These are phyloP conservation scores for Acer yangbiense DNA, from an alignment of 345 rosid genomes.

Conservation along the genomic window DNA sequence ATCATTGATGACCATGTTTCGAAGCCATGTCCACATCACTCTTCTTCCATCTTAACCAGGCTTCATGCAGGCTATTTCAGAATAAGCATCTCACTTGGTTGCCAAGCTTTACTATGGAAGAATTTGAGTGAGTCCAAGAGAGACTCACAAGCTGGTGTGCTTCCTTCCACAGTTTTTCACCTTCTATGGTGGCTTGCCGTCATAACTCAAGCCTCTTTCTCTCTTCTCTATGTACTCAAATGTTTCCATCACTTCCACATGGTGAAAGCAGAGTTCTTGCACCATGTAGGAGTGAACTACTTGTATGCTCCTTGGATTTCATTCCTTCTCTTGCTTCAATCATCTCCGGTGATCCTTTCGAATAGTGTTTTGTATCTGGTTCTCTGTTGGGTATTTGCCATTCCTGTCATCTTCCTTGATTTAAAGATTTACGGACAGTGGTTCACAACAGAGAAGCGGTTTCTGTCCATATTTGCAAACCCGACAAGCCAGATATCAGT, in stretches of 20 bases:
- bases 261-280: slow-evolving; percentile 51
- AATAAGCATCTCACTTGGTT: slow-evolving; percentile 38
- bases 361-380: slow-evolving; percentile 9
- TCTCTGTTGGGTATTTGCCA: slow-evolving; percentile 45
- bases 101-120: slow-evolving; percentile 53
- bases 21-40: slow-evolving; percentile 12
- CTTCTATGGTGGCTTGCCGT: slow-evolving; percentile 42
- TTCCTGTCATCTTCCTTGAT: slow-evolving; percentile 58
- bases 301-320: slow-evolving; percentile 69
- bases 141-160: slow-evolving; percentile 11
- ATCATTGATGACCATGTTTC: background rate
- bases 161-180: slow-evolving; percentile 25
- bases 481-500: slow-evolving; percentile 69
- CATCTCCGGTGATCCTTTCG: slow-evolving; percentile 39
- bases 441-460: slow-evolving; percentile 67
- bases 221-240: slow-evolving; percentile 29
- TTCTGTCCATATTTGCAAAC: slow-evolving; percentile 56
- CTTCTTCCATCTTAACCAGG: slow-evolving; percentile 34
- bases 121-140: slow-evolving; percentile 23
- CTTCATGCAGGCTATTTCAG: slow-evolving; percentile 51
- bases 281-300: slow-evolving; percentile 64
- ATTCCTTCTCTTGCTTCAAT: slow-evolving; percentile 69
- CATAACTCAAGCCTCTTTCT: slow-evolving; percentile 22
- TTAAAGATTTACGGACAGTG: slow-evolving; percentile 77
- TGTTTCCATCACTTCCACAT: slow-evolving; percentile 34